These are phyloP conservation scores for Calocera viscosa DNA, from an alignment of 768 basidiomycete species.

Conservation along the genomic window DNA sequence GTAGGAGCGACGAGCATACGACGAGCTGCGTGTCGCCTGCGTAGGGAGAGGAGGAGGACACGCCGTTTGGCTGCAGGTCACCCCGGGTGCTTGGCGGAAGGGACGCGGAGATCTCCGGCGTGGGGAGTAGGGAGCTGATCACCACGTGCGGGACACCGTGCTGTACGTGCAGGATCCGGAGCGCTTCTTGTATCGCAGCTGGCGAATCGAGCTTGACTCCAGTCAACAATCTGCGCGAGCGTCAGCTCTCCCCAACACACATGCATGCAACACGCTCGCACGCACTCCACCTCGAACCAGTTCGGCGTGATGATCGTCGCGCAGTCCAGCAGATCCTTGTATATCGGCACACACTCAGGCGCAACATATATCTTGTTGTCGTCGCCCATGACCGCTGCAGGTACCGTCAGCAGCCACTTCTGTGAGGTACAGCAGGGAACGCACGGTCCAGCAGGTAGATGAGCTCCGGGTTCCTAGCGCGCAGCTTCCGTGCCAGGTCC, in stretches of 20 bases:
- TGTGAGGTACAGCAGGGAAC: conserved; percentile 21
- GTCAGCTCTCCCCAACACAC: background rate
- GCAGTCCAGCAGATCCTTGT: conserved; percentile 55
- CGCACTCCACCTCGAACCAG: conserved; percentile 94
- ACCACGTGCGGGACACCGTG: conserved; percentile 76
- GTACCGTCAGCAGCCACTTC: background rate
- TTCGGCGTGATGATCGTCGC: conserved; percentile 94
- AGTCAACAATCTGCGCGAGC: conserved; percentile 53
- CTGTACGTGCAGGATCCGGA: conserved; percentile 60
- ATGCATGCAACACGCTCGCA: conserved; percentile 7
- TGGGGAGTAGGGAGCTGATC: conserved; percentile 75
- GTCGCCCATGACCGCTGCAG: conserved; percentile 88
- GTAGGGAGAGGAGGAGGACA: conserved; percentile 22
- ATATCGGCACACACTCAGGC: conserved; percentile 72
- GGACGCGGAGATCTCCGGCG: conserved; percentile 32
- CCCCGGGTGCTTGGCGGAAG: conserved; percentile 44
- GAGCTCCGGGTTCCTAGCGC: conserved; percentile 42
- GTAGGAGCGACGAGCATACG: conserved; percentile 50
- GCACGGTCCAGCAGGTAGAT: conserved; percentile 87
- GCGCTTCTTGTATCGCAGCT: conserved; percentile 50
- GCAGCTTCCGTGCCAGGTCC: conserved; percentile 49
- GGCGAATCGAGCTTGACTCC: conserved; percentile 54
- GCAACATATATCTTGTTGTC: conserved; percentile 80
- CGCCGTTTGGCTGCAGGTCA: conserved; percentile 24
- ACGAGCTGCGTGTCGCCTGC: conserved; percentile 38